Conservation (phyloP, 257 asterid genomes). For the Nicotiana paniculata region DNA sequence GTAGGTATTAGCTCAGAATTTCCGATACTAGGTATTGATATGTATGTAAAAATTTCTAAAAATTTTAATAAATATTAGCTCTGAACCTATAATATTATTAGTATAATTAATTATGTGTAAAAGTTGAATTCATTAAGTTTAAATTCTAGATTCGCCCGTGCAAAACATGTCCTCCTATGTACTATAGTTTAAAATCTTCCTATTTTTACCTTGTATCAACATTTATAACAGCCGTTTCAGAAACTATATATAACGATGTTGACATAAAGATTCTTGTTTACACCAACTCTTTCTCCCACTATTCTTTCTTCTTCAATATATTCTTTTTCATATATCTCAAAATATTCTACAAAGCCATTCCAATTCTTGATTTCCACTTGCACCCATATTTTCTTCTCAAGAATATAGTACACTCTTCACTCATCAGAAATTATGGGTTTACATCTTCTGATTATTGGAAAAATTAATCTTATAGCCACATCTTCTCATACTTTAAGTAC, state of each 20-base stretch:
- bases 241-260: neutral
- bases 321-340: neutral
- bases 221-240: neutral
- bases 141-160: accelerated
- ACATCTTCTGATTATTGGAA: neutral
- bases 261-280: neutral
- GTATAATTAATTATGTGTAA: too few species aligned
- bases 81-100: too few species aligned
- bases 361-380: neutral
- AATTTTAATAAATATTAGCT: too few species aligned
- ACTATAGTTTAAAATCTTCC: too few species aligned
- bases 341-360: neutral
- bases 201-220: too few species aligned
- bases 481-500: neutral
- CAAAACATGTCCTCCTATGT: too few species aligned
- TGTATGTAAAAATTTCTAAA: too few species aligned
- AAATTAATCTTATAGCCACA: neutral
- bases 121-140: too few species aligned
- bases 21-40: too few species aligned
- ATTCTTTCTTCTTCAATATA: neutral
- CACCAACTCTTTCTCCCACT: neutral
- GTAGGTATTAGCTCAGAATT: too few species aligned
- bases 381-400: neutral
- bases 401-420: neutral
- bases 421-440: neutral